These are phyloP conservation scores for Tetrapisispora namnaoensis DNA, from an alignment of 805 yeast species.

Conservation along the genomic window DNA sequence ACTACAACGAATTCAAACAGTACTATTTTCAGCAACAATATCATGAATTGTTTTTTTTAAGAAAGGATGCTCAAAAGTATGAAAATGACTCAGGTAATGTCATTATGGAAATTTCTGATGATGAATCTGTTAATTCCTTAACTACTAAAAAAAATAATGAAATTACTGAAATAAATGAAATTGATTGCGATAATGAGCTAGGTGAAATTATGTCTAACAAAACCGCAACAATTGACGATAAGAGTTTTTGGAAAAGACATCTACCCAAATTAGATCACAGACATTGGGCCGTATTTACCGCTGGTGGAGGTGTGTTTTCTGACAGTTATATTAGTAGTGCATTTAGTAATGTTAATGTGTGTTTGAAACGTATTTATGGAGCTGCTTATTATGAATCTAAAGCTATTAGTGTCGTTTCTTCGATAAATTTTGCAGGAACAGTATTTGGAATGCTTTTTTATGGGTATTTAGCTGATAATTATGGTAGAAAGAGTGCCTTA, in stretches of 20 bases:
- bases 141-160: not conserved
- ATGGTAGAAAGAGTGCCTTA: slow-evolving; percentile 80
- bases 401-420: slow-evolving; percentile 71
- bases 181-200: not conserved
- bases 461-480: slow-evolving; percentile 72
- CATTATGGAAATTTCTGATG: not conserved
- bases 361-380: slow-evolving; percentile 60
- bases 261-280: slow-evolving; percentile 11
- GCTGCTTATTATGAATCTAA: slow-evolving; percentile 46
- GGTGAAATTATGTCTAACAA: not conserved
- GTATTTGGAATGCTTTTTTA: slow-evolving; percentile 76
- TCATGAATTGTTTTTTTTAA: slow-evolving; percentile 1
- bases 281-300: slow-evolving; percentile 63
- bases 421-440: slow-evolving; percentile 88
- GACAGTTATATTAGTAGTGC: slow-evolving; percentile 90
- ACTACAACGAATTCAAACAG: slow-evolving; percentile 1
- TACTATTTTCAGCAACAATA: not conserved
- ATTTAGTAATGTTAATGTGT: slow-evolving; percentile 64
- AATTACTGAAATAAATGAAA: not conserved
- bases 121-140: not conserved
- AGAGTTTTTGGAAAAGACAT: not conserved
- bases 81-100: not conserved
- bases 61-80: not conserved
- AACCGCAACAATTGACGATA: slow-evolving; percentile 9
- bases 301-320: slow-evolving; percentile 89